Percentiles rank a stretch among this genome's conserved stretches.
These are phyloP conservation scores for Marasmius tenuissimus DNA, from an alignment of 1,284 basidiomycete species.

Conservation along the genomic window DNA sequence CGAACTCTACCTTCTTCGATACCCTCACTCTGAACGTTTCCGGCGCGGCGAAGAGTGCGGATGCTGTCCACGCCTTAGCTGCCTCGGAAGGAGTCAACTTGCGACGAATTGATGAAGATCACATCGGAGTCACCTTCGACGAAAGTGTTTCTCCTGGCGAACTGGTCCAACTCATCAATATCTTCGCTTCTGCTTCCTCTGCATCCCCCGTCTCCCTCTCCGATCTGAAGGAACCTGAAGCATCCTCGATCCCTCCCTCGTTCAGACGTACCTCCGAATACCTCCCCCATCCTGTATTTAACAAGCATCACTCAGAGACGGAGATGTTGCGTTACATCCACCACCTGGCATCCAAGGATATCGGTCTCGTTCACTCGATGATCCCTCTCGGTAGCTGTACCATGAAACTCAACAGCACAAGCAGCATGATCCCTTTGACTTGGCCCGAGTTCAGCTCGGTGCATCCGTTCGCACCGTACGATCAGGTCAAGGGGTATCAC, in stretches of 20 bases:
- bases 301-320: slow-evolving; percentile 95
- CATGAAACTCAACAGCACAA: slow-evolving; percentile 97
- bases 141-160: slow-evolving; percentile 84
- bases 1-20: slow-evolving; percentile 84
- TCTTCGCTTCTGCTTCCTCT: slow-evolving; percentile 69
- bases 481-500: slow-evolving; percentile 90
- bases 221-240: slow-evolving; percentile 39
- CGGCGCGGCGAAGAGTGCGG: slow-evolving; percentile 56
- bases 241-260: slow-evolving; percentile 49
- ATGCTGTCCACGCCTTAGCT: slow-evolving; percentile 72
- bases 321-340: slow-evolving; percentile 97
- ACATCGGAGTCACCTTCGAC: slow-evolving; percentile 90
- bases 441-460: slow-evolving; percentile 90
- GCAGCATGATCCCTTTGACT: slow-evolving; percentile 94
- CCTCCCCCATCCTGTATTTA: slow-evolving; percentile 90
- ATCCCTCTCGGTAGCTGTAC: slow-evolving; percentile 96
- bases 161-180: slow-evolving; percentile 77
- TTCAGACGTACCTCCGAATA: slow-evolving; percentile 76
- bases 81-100: slow-evolving; percentile 80
- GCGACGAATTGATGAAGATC: slow-evolving; percentile 74
- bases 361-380: slow-evolving; percentile 95
- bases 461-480: slow-evolving; percentile 90
- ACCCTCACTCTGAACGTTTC: slow-evolving; percentile 87
- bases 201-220: slow-evolving; percentile 40
- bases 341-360: slow-evolving; percentile 91